A percentile compares a stretch with the other conserved stretches of the same genome.
phyloP scores from a whole-genome alignment of 2,329 filamentous ascomycete genomes.

The Fusarium pseudoanthophilum region DNA sequence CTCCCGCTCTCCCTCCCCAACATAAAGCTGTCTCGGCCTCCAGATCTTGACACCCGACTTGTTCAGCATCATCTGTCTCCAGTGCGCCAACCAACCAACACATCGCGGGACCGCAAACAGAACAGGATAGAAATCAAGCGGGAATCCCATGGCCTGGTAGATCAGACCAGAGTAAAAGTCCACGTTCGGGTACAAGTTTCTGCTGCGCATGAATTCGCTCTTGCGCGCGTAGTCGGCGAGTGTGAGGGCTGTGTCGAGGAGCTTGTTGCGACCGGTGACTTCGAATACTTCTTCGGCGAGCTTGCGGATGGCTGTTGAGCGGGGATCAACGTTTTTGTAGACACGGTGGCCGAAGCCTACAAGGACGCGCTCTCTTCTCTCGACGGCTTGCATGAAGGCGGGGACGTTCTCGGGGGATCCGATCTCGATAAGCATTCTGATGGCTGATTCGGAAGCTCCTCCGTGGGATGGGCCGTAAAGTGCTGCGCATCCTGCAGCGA shows the following conservation, averaged over 20 bases:
- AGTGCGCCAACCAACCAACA: constrained; percentile 63
- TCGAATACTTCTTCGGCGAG: constrained; percentile 62
- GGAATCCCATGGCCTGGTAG: constrained; percentile 65
- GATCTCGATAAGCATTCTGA: constrained; percentile 64
- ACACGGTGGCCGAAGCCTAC: constrained; percentile 67
- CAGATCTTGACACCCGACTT: constrained; percentile 61
- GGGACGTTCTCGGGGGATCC: constrained; percentile 62
- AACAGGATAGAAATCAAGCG: constrained; percentile 63
- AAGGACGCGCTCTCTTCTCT: constrained; percentile 61
- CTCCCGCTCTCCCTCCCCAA: constrained; percentile 56
- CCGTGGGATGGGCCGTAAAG: constrained; percentile 68
- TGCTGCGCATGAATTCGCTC: constrained; percentile 60
- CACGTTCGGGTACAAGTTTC: constrained; percentile 62
- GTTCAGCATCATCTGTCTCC: constrained; percentile 62
- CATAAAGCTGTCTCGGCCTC: constrained; percentile 60
- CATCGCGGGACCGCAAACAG: constrained; percentile 62
- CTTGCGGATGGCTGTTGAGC: constrained; percentile 60
- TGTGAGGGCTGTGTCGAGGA: constrained; percentile 60
- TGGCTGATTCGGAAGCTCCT: constrained; percentile 68
- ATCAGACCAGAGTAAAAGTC: constrained; percentile 64
- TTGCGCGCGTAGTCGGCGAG: constrained; percentile 58
- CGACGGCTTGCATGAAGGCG: constrained; percentile 60
- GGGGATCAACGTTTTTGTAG: constrained; percentile 65
- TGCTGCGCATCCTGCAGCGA: constrained; percentile 63
- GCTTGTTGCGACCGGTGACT: constrained; percentile 61